These are phyloP conservation scores for Magnolia changhungtana DNA, from an alignment of 164 flowering plant genomes.

Conservation along the genomic window DNA sequence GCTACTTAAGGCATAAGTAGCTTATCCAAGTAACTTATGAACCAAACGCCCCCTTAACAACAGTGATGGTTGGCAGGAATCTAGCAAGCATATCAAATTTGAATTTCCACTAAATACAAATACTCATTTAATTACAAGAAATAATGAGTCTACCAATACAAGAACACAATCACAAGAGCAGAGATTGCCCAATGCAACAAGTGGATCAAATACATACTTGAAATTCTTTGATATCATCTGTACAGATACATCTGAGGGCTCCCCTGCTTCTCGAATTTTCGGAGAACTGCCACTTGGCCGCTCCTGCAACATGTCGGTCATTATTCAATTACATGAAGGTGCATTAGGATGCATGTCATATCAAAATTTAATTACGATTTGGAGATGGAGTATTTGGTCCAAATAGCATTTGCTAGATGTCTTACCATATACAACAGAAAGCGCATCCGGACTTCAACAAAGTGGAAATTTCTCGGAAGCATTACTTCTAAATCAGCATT, in stretches of 20 bases:
- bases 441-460: too few relatives aligned
- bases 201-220: not conserved
- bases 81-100: too few relatives aligned
- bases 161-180: not conserved
- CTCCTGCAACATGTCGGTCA: not conserved
- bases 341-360: not conserved
- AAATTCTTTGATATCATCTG: not conserved
- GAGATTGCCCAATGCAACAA: not conserved
- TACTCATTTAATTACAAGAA: not conserved
- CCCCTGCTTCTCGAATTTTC: not conserved
- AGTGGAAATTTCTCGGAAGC: too few relatives aligned
- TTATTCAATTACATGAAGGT: not conserved
- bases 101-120: too few relatives aligned
- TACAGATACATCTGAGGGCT: not conserved
- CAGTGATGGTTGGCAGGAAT: too few relatives aligned
- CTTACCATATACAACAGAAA: too few relatives aligned
- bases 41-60: too few relatives aligned
- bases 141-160: not conserved
- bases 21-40: too few relatives aligned
- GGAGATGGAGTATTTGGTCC: too few relatives aligned
- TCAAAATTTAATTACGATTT: not conserved
- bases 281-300: not conserved
- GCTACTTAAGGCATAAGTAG: too few relatives aligned
- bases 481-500: conserved; percentile 9
- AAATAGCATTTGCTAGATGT: too few relatives aligned